Percentiles rank a stretch among this genome's conserved stretches.
phyloP scores from a whole-genome alignment of 177 flowering plant species.

The Vitis hybrid region DNA sequence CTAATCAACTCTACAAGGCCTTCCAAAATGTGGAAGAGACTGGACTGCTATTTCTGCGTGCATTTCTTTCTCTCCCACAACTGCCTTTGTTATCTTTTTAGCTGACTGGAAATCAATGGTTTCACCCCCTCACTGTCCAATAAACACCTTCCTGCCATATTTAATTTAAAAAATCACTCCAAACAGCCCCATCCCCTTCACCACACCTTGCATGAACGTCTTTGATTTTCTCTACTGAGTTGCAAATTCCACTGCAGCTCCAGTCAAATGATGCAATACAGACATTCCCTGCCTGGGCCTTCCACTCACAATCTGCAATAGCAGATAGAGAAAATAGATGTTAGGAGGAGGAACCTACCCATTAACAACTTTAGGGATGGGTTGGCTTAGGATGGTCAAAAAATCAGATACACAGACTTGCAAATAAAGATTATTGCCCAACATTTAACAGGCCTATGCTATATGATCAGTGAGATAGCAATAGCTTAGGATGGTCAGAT shows the following conservation, averaged over 20 bases:
- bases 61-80: background rate
- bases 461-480: too few relatives aligned
- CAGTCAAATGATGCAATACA: conserved; percentile 90
- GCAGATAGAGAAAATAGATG: background rate
- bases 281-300: conserved; percentile 83
- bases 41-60: background rate
- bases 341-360: background rate
- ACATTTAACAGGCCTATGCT: too few relatives aligned
- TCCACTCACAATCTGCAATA: conserved; percentile 84
- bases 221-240: conserved; percentile 77
- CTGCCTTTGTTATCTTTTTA: background rate
- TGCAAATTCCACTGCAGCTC: conserved; percentile 96
- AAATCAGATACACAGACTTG: too few relatives aligned
- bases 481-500: too few relatives aligned
- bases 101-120: background rate
- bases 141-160: background rate
- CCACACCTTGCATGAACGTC: conserved; percentile 73
- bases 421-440: too few relatives aligned
- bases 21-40: background rate
- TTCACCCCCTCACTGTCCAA: background rate
- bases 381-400: background rate
- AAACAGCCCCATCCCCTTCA: conserved; percentile 77
- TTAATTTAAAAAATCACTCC: conserved; percentile 52
- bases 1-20: background rate
- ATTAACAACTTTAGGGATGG: background rate